Evolutionary conservation across 1,284 basidiomycete species (phyloP).

Genomic region (Wallemia hederae): DNA sequence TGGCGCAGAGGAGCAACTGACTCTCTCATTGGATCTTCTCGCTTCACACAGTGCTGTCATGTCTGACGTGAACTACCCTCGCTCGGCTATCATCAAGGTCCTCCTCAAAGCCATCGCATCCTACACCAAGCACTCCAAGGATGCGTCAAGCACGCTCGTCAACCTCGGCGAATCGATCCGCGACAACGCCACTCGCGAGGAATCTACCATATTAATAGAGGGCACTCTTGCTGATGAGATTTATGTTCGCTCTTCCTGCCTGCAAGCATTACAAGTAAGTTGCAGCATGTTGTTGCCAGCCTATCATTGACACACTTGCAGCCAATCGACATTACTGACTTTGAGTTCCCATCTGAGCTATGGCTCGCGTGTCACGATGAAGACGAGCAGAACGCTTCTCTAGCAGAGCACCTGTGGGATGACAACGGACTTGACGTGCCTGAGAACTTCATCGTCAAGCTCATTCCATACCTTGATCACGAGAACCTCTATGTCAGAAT

Average conservation of each 20-base stretch:
- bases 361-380: slow-evolving; percentile 74
- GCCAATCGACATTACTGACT: slow-evolving; percentile 80
- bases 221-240: slow-evolving; percentile 66
- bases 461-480: slow-evolving; percentile 46
- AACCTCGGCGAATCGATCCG: slow-evolving; percentile 60
- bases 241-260: slow-evolving; percentile 58
- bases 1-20: slow-evolving; percentile 57
- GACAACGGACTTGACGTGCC: slow-evolving; percentile 83
- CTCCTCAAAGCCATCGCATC: slow-evolving; percentile 44
- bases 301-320: slow-evolving; percentile 13
- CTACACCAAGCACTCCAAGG: slow-evolving; percentile 58
- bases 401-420: slow-evolving; percentile 69
- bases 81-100: slow-evolving; percentile 34
- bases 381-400: slow-evolving; percentile 63
- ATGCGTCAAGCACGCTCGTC: slow-evolving; percentile 52
- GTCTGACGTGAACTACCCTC: slow-evolving; percentile 36
- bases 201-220: slow-evolving; percentile 34
- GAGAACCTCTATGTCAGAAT: slow-evolving; percentile 51
- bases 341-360: slow-evolving; percentile 69
- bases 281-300: neutral
- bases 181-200: slow-evolving; percentile 29
- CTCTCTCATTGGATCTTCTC: slow-evolving; percentile 56
- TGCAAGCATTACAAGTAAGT: slow-evolving; percentile 63
- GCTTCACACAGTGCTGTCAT: slow-evolving; percentile 60
- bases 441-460: slow-evolving; percentile 31